Evolutionary conservation across 345 rosid genomes (phyloP).

Genomic region (Pistacia integerrima): DNA sequence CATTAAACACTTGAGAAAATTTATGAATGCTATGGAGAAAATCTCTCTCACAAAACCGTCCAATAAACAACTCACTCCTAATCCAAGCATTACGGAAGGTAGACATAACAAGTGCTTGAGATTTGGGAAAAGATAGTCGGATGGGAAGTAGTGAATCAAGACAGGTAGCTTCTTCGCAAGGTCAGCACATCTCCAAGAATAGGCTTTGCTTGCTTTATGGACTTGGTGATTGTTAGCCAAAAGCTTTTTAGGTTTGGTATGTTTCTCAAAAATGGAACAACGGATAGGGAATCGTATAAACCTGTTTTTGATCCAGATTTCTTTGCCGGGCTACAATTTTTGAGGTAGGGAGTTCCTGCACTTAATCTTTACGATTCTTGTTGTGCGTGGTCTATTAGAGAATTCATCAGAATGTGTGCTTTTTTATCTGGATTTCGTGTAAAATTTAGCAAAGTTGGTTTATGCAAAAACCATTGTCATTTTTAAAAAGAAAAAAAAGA

Average conservation of each 20-base stretch:
- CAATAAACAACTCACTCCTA: slow-evolving; percentile 42
- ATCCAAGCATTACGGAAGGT: slow-evolving; percentile 58
- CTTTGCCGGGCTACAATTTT: slow-evolving; percentile 10
- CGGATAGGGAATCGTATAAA: slow-evolving; percentile 20
- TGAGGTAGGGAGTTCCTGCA: slow-evolving; percentile 9
- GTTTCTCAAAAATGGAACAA: slow-evolving; percentile 19
- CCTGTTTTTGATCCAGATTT: slow-evolving; percentile 25
- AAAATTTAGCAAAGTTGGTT: slow-evolving; percentile 13
- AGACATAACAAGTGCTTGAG: slow-evolving; percentile 72
- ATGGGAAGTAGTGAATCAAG: slow-evolving; percentile 1
- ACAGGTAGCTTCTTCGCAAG: slow-evolving; percentile 16
- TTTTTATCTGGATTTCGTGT: slow-evolving; percentile 27
- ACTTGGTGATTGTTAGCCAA: slow-evolving; percentile 5
- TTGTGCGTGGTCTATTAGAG: neutral
- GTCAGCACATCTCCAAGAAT: slow-evolving; percentile 13
- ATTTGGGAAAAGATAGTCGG: slow-evolving; percentile 52
- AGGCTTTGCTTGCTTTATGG: slow-evolving; percentile 11
- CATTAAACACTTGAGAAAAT: slow-evolving; percentile 82
- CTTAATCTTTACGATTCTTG: neutral
- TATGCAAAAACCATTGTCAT: slow-evolving; percentile 28
- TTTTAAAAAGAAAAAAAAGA: slow-evolving; percentile 4
- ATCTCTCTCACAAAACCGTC: slow-evolving; percentile 58
- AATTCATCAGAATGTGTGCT: slow-evolving; percentile 13
- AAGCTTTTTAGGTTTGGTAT: slow-evolving; percentile 17
- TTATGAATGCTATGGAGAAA: slow-evolving; percentile 88